These are phyloP conservation scores for Penicillium sp. DNA, from an alignment of 2,329 filamentous ascomycete genomes.

Conservation along the genomic window DNA sequence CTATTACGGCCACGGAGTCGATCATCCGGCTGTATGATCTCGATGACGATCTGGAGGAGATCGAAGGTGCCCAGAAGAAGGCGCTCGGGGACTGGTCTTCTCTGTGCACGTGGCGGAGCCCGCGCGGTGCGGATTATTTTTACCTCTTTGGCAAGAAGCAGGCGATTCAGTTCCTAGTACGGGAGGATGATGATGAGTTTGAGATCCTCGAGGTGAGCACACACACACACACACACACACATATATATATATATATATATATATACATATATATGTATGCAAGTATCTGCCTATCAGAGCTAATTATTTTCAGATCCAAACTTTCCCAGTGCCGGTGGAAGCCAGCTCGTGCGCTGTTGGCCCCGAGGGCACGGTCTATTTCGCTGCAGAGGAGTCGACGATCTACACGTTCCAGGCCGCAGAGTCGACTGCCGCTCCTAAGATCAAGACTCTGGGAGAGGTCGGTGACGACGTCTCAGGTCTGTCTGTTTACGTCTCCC, in stretches of 20 bases:
- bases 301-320: conserved; percentile 36
- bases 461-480: conserved; percentile 32
- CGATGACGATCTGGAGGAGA: not conserved
- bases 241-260: not conserved
- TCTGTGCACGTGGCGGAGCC: conserved; percentile 13
- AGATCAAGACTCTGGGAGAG: conserved; percentile 41
- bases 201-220: conserved; percentile 13
- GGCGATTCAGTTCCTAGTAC: conserved; percentile 14
- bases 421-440: conserved; percentile 46
- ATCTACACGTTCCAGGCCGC: conserved; percentile 38
- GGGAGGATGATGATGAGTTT: not conserved
- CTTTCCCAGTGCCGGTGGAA: conserved; percentile 49
- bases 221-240: too few species aligned
- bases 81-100: conserved; percentile 16
- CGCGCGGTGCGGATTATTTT: conserved; percentile 5
- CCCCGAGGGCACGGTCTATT: conserved; percentile 40
- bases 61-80: conserved; percentile 3
- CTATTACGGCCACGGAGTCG: conserved; percentile 5
- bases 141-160: conserved; percentile 17
- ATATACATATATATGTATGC: not conserved
- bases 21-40: conserved; percentile 8
- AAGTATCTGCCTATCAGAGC: too few species aligned
- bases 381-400: not conserved
- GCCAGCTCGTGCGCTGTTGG: conserved; percentile 52
- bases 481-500: conserved; percentile 48